A percentile compares a stretch with the other conserved stretches of the same genome.
Evolutionary conservation across 192 early-diverging fungal genomes (phyloP).

Genomic region (Podila verticillata): DNA sequence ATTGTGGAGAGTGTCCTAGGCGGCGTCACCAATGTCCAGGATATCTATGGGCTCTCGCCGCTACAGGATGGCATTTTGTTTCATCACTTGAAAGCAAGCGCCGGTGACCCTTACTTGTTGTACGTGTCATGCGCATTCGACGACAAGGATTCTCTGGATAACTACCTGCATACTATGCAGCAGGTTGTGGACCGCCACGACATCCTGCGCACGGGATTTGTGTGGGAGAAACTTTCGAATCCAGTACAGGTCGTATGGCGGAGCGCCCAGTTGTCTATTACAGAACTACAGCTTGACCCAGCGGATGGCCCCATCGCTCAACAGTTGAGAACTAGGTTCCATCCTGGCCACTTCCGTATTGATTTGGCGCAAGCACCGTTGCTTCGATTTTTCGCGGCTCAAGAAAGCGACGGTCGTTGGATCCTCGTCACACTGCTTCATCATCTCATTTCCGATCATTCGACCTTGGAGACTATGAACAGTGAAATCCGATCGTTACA

Average conservation of each 20-base stretch:
- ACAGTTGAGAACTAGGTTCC: not conserved
- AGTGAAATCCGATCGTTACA: conserved; percentile 1
- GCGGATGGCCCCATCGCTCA: conserved; percentile 6
- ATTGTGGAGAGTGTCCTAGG: not conserved
- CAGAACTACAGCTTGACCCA: conserved; percentile 7
- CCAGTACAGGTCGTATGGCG: conserved; percentile 7
- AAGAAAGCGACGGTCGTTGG: conserved; percentile 17
- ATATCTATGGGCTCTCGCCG: conserved; percentile 7
- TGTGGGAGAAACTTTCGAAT: conserved; percentile 10
- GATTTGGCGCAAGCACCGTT: conserved; percentile 8
- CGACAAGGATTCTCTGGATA: not conserved
- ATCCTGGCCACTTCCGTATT: conserved; percentile 3
- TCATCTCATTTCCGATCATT: conserved; percentile 7
- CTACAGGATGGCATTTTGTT: conserved; percentile 20
- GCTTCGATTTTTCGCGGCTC: not conserved
- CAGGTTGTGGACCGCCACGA: conserved; percentile 15
- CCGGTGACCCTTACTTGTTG: conserved; percentile 12
- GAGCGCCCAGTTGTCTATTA: not conserved
- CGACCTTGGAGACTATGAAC: not conserved
- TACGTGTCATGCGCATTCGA: conserved; percentile 2
- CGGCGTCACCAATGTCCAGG: conserved; percentile 8
- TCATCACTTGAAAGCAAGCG: not conserved
- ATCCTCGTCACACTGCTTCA: conserved; percentile 3
- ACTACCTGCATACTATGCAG: conserved; percentile 5
- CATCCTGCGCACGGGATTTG: conserved; percentile 5